Evolutionary conservation across 78 protist species (phyloP), one percentile per base, ranked within the genome.

Genomic region (Protostelium mycophagum): DNA sequence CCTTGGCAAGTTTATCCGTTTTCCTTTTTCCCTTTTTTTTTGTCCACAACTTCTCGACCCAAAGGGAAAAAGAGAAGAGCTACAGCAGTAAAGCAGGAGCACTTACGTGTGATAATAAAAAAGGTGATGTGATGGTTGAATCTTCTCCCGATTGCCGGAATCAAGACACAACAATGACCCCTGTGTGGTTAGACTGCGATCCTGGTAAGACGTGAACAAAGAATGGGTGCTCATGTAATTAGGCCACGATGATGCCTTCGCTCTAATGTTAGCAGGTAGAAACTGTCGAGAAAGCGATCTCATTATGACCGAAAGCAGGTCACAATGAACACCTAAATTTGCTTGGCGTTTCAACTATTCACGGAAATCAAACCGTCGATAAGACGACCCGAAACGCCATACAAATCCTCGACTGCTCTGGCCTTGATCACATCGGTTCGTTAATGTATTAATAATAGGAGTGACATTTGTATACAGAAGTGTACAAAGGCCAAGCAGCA

Each of bases 191-290:
- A 9, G 97, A 95, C 83, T 93, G 96, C 28, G 98, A 96, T 39
- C 94, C 96, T 0, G 96, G 96, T n/a, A 16, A 37, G 5, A 87
- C n/a, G 36, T 89, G 29, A 10, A 5, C 16, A 16, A 23, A 23
- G 9, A 83, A 16, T 87, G 5, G 89, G 16, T 36, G 16, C 16
- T 34, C 29, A 73, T 86, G 83, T 36, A 5, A 87, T 25, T 86
- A 91, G 96, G 96, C 0, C 98, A 97, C 86, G 98, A 97, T 85
- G 98, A 97, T 89, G 95, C 97, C 36, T 91, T 97, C 36, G 97
- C 97, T 0, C 91, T 97, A 34, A 84, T 97, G 39, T 86, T 97
- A 37, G 95, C 94, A 35, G 35, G 91, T 16, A 63, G 84, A 35
- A 1, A 86, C 16, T 16, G 16, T 16, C 88, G 16, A 87, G 10